Evolutionary conservation across 2,329 filamentous ascomycete species (phyloP).

Genomic region (Colletotrichum caudatum): DNA sequence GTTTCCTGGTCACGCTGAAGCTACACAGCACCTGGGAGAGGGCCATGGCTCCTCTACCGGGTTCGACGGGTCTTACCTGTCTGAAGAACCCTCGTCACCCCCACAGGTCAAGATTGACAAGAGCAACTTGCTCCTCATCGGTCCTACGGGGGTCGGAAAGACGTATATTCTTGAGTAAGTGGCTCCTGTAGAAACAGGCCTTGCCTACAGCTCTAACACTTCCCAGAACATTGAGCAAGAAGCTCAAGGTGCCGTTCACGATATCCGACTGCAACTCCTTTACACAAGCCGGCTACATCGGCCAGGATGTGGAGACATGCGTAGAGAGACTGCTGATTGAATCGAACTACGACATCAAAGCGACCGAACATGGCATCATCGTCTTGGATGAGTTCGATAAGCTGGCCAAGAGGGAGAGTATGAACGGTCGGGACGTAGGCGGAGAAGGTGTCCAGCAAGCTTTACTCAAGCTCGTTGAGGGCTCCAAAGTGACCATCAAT

Average conservation of each 20-base stretch:
- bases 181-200: not conserved
- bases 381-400: slow-evolving; percentile 98
- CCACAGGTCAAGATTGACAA: slow-evolving; percentile 85
- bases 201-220: slow-evolving; percentile 41
- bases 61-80: slow-evolving; percentile 60
- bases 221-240: slow-evolving; percentile 85
- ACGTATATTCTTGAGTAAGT: slow-evolving; percentile 86
- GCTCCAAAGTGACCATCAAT: slow-evolving; percentile 91
- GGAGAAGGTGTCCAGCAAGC: slow-evolving; percentile 98
- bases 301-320: slow-evolving; percentile 96
- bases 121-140: slow-evolving; percentile 91
- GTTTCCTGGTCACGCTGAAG: slow-evolving; percentile 64
- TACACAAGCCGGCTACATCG: slow-evolving; percentile 96
- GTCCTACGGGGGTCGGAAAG: slow-evolving; percentile 95
- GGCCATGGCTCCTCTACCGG: slow-evolving; percentile 40
- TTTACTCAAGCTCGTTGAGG: slow-evolving; percentile 94
- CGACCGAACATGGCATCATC: slow-evolving; percentile 91
- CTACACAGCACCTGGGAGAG: slow-evolving; percentile 57
- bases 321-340: slow-evolving; percentile 91
- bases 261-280: slow-evolving; percentile 97
- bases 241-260: slow-evolving; percentile 94
- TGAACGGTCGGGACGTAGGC: slow-evolving; percentile 91
- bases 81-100: slow-evolving; percentile 59
- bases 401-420: slow-evolving; percentile 88
- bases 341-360: slow-evolving; percentile 86